These are phyloP conservation scores for Zymoseptoria brevis DNA, from an alignment of 2,329 filamentous ascomycete genomes.

Conservation along the genomic window DNA sequence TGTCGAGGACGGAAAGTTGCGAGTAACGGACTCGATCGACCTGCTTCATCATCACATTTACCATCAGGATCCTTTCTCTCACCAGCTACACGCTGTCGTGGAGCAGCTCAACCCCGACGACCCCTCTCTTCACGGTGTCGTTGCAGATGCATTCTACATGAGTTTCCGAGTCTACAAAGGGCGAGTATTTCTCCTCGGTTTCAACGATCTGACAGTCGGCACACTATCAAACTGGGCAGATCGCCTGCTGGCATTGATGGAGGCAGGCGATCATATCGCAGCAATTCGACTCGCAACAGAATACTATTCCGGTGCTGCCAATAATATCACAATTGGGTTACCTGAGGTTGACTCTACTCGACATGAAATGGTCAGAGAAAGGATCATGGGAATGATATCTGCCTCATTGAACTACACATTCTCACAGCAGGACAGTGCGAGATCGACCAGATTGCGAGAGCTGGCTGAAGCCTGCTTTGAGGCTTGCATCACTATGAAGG, in stretches of 20 bases:
- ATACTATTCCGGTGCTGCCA: conserved; percentile 85
- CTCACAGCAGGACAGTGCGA: conserved; percentile 47
- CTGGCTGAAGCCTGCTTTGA: conserved; percentile 76
- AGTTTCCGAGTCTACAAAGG: conserved; percentile 95
- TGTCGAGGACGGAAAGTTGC: conserved; percentile 78
- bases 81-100: conserved; percentile 73
- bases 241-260: conserved; percentile 85
- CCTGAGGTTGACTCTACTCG: conserved; percentile 72
- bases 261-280: conserved; percentile 88
- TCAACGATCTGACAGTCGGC: conserved; percentile 85
- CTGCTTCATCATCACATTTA: conserved; percentile 87
- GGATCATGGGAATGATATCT: conserved; percentile 84
- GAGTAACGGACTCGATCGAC: conserved; percentile 91
- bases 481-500: conserved; percentile 69
- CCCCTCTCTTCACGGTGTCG: conserved; percentile 83
- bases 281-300: conserved; percentile 85
- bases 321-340: conserved; percentile 87
- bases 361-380: conserved; percentile 77
- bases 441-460: conserved; percentile 59
- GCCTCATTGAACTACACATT: conserved; percentile 89
- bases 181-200: conserved; percentile 82
- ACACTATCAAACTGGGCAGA: conserved; percentile 96
- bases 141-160: conserved; percentile 97
- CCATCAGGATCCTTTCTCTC: conserved; percentile 82
- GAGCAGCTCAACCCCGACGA: conserved; percentile 85